Evolutionary conservation across 2,329 filamentous ascomycete genomes (phyloP), one percentile per base, ranked within the genome.

Genomic region (Trichoderma semiorbis): DNA sequence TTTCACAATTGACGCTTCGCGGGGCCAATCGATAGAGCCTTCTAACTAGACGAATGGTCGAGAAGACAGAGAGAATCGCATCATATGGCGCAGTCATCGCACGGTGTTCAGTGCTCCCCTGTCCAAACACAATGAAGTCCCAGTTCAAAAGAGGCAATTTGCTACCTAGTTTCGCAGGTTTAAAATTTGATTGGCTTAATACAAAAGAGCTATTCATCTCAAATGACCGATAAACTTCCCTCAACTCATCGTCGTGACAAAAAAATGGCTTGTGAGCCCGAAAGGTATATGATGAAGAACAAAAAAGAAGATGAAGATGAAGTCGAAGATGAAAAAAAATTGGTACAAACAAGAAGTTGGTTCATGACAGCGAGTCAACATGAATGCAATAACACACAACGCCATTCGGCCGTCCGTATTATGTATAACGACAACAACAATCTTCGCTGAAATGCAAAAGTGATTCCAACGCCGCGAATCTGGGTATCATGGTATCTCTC

Each of bases 401-500:
- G 69, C 69, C 63, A 58, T 71, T 65, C 24, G 69, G 69, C 60
- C 60, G 60, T 71, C 43, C 69, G 55, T 65, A 64, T 53, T 21
- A 55, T 71, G 53, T 66, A 39, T 53, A 72, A 70, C 65, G 65
- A 72, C 53, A 63, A 69, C 55, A 69, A 61, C 55, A 69, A 61
- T 57, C 71, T 61, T 72, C 63, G 70, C 63, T 73, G 43, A 72
- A 73, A 72, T 69, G 73, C 70, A 72, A 69, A 55, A 69, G 24
- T 55, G 70, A 62, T 58, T 60, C 69, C 72, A 75, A 77, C 74
- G 74, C 75, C 75, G 62, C 58, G 64, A 72, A 72, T 73, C 74
- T 47, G 76, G 75, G 75, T 76, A 77, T 77, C 75, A 74, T 70
- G 66, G 70, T 71, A 67, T 67, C 57, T 74, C 63, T 65, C 60